phyloP scores from a whole-genome alignment of 768 basidiomycete species.

The Paxillus rubicundulus region DNA sequence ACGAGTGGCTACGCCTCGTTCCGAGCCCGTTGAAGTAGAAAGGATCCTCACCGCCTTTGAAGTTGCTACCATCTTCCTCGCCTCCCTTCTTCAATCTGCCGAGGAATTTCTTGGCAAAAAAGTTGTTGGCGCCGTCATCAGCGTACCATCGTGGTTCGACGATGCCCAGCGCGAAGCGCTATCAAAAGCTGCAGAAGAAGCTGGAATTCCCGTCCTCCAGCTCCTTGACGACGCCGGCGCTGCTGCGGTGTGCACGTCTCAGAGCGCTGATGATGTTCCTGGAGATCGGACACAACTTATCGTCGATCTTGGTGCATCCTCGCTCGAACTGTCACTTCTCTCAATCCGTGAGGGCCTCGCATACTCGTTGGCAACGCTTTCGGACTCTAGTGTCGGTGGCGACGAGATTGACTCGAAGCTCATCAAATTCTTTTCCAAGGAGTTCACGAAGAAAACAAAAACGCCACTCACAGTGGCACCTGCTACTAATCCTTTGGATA shows the following conservation, averaged over 20 bases:
- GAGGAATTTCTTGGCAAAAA: conserved; percentile 86
- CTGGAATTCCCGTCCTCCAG: conserved; percentile 82
- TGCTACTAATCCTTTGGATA: conserved; percentile 55
- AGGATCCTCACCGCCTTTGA: conserved; percentile 82
- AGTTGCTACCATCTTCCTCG: conserved; percentile 81
- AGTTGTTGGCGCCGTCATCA: conserved; percentile 79
- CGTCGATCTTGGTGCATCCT: conserved; percentile 78
- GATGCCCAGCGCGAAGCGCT: conserved; percentile 68
- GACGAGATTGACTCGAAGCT: conserved; percentile 78
- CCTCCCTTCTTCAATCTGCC: conserved; percentile 80
- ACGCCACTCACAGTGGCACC: conserved; percentile 64
- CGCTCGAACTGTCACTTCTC: conserved; percentile 65
- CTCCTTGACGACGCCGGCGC: conserved; percentile 87
- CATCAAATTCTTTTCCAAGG: conserved; percentile 88
- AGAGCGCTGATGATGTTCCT: conserved; percentile 38
- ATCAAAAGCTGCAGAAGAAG: conserved; percentile 68
- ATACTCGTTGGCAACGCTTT: conserved; percentile 55
- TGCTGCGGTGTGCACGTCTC: conserved; percentile 53
- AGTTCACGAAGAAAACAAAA: conserved; percentile 97
- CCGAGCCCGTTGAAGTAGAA: conserved; percentile 61
- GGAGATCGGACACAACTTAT: conserved; percentile 75
- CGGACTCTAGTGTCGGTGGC: conserved; percentile 51
- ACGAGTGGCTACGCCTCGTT: conserved; percentile 66
- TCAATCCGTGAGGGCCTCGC: conserved; percentile 75
- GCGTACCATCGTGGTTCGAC: conserved; percentile 75